Evolutionary conservation across 164 flowering plant genomes (phyloP).

Genomic region (Magnolia sinica): DNA sequence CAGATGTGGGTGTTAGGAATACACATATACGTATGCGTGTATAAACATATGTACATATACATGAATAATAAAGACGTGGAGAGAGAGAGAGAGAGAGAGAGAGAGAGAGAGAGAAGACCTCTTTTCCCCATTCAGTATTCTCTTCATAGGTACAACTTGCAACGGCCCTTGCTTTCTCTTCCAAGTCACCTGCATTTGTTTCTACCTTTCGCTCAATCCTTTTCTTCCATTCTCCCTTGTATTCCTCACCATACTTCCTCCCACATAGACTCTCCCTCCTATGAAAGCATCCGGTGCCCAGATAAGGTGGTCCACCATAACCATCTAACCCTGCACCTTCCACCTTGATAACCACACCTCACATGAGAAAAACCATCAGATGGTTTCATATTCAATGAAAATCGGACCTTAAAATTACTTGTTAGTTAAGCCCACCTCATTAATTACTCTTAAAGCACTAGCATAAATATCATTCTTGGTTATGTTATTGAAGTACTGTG

Average conservation of each 20-base stretch:
- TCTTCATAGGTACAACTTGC: slow-evolving; percentile 32
- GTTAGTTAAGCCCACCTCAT: neutral
- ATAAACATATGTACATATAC: too few relatives aligned
- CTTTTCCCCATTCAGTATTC: slow-evolving; percentile 39
- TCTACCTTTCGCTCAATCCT: slow-evolving; percentile 4
- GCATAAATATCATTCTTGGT: slow-evolving; percentile 27
- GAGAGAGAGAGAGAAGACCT: slow-evolving; percentile 25
- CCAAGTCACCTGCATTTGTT: slow-evolving; percentile 15
- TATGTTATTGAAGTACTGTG: slow-evolving; percentile 24
- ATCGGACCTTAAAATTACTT: neutral
- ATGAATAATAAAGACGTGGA: too few relatives aligned
- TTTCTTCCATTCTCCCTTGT: slow-evolving; percentile 13
- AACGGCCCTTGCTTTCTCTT: slow-evolving; percentile 26
- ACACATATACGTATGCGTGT: too few relatives aligned
- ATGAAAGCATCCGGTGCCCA: slow-evolving; percentile 42
- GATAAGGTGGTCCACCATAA: slow-evolving; percentile 29
- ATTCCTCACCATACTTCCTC: slow-evolving; percentile 18
- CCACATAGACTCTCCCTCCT: slow-evolving; percentile 33
- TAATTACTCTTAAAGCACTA: neutral
- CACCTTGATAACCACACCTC: slow-evolving; percentile 12
- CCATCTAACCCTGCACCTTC: slow-evolving; percentile 29
- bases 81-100: too few relatives aligned
- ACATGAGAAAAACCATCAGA: neutral
- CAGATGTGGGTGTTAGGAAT: too few relatives aligned
- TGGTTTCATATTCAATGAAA: neutral